Conservation (phyloP, 2,329 filamentous ascomycete species). For the Pyricularia sp. region DNA sequence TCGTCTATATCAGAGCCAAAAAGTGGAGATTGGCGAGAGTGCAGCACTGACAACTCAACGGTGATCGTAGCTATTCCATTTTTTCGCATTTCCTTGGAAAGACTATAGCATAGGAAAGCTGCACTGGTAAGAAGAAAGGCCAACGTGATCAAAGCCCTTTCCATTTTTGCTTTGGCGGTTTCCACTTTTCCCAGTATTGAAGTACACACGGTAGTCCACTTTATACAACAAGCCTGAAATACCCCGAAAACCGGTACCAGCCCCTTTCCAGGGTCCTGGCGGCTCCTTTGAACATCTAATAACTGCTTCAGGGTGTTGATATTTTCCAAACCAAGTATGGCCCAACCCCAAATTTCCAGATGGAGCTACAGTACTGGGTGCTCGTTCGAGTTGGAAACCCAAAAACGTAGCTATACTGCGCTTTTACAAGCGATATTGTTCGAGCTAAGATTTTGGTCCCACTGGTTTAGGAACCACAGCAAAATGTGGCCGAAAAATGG, state of each 20-base stretch:
- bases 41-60: neutral
- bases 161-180: neutral
- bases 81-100: neutral
- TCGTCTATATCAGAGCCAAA: neutral
- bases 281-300: neutral
- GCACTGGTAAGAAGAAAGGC: neutral
- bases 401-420: neutral
- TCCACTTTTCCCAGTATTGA: neutral
- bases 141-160: neutral
- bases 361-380: neutral
- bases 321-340: neutral
- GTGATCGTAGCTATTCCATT: neutral
- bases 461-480: neutral
- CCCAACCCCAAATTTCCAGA: neutral
- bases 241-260: neutral
- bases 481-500: neutral
- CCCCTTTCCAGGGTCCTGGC: neutral
- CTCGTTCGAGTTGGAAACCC: neutral
- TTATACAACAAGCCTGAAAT: neutral
- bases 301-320: neutral
- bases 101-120: neutral
- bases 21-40: neutral
- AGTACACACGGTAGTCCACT: neutral
- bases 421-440: neutral
- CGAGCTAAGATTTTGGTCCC: neutral